Evolutionary conservation across 2,329 filamentous ascomycete species (phyloP).

Genomic region (Colletotrichum orbiculare): DNA sequence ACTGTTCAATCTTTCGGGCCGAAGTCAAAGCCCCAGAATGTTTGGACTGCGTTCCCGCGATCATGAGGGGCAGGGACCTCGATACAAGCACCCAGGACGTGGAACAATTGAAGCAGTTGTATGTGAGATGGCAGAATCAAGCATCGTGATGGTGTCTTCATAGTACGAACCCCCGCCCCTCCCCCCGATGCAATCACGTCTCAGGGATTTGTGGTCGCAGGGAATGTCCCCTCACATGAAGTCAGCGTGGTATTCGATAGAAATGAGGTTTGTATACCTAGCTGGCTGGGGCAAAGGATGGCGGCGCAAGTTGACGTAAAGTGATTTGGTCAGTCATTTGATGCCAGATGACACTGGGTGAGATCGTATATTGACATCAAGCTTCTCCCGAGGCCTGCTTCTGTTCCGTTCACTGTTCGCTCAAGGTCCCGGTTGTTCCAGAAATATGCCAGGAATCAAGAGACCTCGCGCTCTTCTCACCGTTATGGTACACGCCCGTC

Average conservation of each 20-base stretch:
- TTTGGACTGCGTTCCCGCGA: constrained; percentile 4
- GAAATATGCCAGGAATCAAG: not conserved
- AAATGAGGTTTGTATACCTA: constrained; percentile 26
- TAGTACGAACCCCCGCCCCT: too few relatives aligned
- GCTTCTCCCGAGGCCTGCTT: not conserved
- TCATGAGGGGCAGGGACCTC: not conserved
- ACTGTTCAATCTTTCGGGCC: not conserved
- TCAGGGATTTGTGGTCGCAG: not conserved
- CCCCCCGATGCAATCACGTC: too few relatives aligned
- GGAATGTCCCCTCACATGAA: not conserved
- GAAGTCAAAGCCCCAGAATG: not conserved
- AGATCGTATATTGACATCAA: not conserved
- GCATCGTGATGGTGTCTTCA: not conserved
- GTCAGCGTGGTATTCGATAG: constrained; percentile 21
- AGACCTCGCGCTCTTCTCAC: too few relatives aligned
- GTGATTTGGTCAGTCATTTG: not conserved
- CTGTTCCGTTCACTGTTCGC: constrained; percentile 10
- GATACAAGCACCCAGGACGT: too few relatives aligned
- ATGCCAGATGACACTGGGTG: not conserved
- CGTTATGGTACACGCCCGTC: too few relatives aligned
- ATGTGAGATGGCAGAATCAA: not conserved
- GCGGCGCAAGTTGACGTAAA: not conserved
- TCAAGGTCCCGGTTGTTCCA: constrained; percentile 25
- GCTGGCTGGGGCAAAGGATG: constrained; percentile 26
- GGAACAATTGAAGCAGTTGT: not conserved